Base-by-base conservation (phyloP, 2,329 filamentous ascomycete genomes). In the Verticillium dahliae region DNA sequence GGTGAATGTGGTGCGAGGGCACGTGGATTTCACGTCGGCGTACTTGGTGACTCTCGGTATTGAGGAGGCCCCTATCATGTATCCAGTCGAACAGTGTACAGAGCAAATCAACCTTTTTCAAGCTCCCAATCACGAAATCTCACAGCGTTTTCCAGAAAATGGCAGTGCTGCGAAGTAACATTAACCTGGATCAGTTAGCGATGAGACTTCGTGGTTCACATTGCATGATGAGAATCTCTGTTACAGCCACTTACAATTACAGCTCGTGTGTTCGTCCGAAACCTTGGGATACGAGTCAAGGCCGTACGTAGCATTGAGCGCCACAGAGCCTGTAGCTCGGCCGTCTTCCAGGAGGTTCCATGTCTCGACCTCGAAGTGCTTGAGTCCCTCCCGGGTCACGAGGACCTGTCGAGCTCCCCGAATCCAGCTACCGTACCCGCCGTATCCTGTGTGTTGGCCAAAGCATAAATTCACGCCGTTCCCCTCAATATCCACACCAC, bases 381-480 rank as follows among this genome's bases (percentile, higher is more conserved):
- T 67, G 11, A 84, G 69, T n/a, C 70, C 70, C 1, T 73, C 69
- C 54, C 81, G 74, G 1, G 78, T 73, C 0, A 88, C 67, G 3
- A 78, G 66, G 11, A 89, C 74, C 66, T 87, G 82, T 1, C 86
- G 76, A 3, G 80, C 79, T 2, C 87, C 88, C 0, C 87, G 81
- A 10, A 81, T 80, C 83, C 84, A 89, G 55, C 78, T 76, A 0
- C 87, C 85, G 66, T 90, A 90, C 0, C 89, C 88, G 0, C 87
- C 88, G 61, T 90, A 90, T 0, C 89, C 88, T 0, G 85, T 81
- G 66, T 88, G 87, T 65, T 88, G 83, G 4, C 86, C 85, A 68
- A 87, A 90, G 66, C 80, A 82, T 6, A 83, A 67, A 35, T 78
- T 74, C 18, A 77, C 66, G 1, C 78, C 78, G 61, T 77, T 79